Percentiles rank a stretch among this genome's conserved stretches.
These are phyloP conservation scores for Areca catechu DNA, from an alignment of 176 grass and related monocot species.

Conservation along the genomic window DNA sequence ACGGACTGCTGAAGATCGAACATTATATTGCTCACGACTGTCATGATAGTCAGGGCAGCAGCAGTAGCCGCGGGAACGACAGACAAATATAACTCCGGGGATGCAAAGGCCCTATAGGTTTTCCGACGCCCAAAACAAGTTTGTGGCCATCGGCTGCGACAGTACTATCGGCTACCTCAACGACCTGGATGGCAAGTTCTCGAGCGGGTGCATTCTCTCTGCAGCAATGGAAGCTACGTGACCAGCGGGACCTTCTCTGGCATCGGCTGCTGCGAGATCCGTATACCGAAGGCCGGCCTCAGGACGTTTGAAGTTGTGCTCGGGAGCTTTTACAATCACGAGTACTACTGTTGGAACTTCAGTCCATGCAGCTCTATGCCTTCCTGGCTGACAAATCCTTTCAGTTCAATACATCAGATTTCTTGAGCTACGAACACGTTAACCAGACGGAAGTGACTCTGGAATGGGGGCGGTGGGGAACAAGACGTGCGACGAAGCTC, in stretches of 20 bases:
- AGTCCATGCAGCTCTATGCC: conserved; percentile 23
- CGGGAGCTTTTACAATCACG: neutral
- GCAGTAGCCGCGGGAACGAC: no score
- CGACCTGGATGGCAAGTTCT: neutral
- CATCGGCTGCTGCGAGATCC: conserved; percentile 24
- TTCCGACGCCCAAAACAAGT: conserved; percentile 24
- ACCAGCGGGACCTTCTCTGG: conserved; percentile 15
- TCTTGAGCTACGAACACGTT: neutral
- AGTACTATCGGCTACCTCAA: neutral
- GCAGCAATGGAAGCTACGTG: neutral
- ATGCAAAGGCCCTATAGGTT: neutral
- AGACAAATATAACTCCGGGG: no score
- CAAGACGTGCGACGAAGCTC: conserved; percentile 5
- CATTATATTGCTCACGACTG: no score
- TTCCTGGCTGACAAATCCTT: conserved; percentile 10
- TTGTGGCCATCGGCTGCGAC: conserved; percentile 25
- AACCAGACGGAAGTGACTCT: conserved; percentile 2
- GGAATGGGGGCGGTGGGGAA: conserved; percentile 25
- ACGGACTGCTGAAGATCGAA: neutral
- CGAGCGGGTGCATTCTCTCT: conserved; percentile 5
- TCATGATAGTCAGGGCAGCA: no score
- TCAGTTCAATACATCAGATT: neutral
- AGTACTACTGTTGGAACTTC: conserved; percentile 6
- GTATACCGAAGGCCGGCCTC: conserved; percentile 12
- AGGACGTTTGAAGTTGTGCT: neutral